phyloP scores from a whole-genome alignment of 2,329 filamentous ascomycete genomes.

The Phaeosphaeria sp. region DNA sequence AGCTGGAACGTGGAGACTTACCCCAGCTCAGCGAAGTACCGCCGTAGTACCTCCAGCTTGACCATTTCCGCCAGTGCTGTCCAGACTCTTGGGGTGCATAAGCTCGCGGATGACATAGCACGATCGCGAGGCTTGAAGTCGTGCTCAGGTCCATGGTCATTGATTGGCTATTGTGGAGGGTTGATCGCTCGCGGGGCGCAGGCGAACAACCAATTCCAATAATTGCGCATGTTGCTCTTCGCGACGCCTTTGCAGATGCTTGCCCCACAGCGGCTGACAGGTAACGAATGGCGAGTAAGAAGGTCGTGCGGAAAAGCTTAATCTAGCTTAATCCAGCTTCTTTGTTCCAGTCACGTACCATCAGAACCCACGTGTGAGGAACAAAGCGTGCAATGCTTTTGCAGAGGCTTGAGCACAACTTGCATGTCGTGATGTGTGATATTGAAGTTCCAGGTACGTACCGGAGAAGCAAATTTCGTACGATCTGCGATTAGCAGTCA shows the following conservation, averaged over 20 bases:
- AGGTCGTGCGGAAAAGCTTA: neutral
- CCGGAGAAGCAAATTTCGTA: neutral
- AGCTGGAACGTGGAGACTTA: neutral
- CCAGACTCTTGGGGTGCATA: neutral
- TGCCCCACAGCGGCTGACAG: neutral
- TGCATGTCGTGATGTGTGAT: neutral
- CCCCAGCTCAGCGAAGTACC: neutral
- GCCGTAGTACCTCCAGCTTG: neutral
- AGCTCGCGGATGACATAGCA: neutral
- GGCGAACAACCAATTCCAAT: neutral
- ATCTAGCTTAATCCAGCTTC: neutral
- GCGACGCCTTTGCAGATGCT: neutral
- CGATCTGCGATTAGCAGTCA: neutral
- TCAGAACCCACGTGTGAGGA: neutral
- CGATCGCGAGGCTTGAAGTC: slow-evolving; percentile 12
- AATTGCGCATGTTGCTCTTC: neutral
- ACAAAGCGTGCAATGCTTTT: neutral
- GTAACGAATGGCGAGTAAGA: neutral
- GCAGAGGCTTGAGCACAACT: neutral
- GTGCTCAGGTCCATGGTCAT: neutral
- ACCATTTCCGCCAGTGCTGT: neutral
- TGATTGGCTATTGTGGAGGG: neutral
- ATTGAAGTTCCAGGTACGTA: neutral
- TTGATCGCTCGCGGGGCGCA: slow-evolving; percentile 1
- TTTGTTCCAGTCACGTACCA: neutral